Conservation (phyloP, 495 filamentous ascomycete species). For the Emericellopsis terricola region DNA sequence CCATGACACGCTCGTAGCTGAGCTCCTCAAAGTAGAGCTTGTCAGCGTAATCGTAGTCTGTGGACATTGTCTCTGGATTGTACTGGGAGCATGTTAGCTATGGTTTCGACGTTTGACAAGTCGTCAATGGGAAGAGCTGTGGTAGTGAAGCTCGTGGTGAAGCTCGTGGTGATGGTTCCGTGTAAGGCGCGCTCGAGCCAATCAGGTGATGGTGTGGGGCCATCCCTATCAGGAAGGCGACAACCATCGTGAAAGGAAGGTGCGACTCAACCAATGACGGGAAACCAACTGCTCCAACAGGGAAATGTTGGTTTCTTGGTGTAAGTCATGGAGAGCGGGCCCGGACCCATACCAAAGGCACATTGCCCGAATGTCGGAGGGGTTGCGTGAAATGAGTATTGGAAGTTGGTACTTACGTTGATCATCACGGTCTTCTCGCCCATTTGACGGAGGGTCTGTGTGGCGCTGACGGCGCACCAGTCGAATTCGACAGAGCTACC, state of each 20-base stretch:
- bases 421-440: conserved; percentile 98
- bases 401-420: conserved; percentile 34
- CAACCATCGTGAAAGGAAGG: too few relatives aligned
- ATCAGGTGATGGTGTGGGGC: too few relatives aligned
- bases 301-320: too few relatives aligned
- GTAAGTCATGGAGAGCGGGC: too few relatives aligned
- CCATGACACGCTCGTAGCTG: conserved; percentile 94
- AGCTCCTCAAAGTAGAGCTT: conserved; percentile 94
- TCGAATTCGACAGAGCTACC: conserved; percentile 97
- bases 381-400: neutral
- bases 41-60: conserved; percentile 89
- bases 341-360: too few relatives aligned
- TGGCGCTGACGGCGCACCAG: conserved; percentile 95
- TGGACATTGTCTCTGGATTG: conserved; percentile 77
- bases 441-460: conserved; percentile 67
- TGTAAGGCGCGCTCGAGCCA: too few relatives aligned
- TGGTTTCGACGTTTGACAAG: neutral
- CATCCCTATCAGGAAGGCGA: too few relatives aligned
- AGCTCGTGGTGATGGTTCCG: too few relatives aligned
- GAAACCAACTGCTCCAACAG: too few relatives aligned
- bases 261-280: too few relatives aligned
- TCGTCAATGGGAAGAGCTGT: neutral
- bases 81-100: conserved; percentile 20
- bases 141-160: neutral
- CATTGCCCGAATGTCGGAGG: too few relatives aligned